These are phyloP conservation scores for Melampsora americana DNA, from an alignment of 1,284 basidiomycete genomes.

Conservation along the genomic window DNA sequence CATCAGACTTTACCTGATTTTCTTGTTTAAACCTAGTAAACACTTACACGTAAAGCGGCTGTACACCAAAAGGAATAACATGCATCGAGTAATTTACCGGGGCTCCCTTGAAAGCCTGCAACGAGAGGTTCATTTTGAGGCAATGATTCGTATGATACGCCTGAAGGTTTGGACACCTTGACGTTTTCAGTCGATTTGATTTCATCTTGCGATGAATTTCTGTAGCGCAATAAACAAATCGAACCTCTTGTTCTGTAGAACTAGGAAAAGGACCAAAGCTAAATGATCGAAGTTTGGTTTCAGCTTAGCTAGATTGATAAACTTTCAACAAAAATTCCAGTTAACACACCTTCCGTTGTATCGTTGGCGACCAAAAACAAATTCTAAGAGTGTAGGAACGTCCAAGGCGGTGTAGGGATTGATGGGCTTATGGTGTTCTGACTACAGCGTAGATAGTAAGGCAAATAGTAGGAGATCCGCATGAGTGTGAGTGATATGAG, in stretches of 20 bases:
- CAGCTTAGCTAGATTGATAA: not conserved
- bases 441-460: slow-evolving; percentile 59
- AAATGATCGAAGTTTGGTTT: not conserved
- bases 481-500: slow-evolving; percentile 75
- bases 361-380: slow-evolving; percentile 69
- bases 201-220: slow-evolving; percentile 52
- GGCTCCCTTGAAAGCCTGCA: slow-evolving; percentile 74
- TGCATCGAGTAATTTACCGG: slow-evolving; percentile 78
- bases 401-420: slow-evolving; percentile 59
- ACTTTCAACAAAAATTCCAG: slow-evolving; percentile 16
- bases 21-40: not conserved
- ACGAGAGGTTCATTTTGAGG: slow-evolving; percentile 46
- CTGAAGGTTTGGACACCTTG: not conserved
- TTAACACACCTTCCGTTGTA: slow-evolving; percentile 70
- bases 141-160: not conserved
- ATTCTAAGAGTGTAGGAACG: slow-evolving; percentile 60
- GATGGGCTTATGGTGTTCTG: slow-evolving; percentile 67
- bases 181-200: not conserved
- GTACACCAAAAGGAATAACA: slow-evolving; percentile 96
- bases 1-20: not conserved
- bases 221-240: slow-evolving; percentile 85
- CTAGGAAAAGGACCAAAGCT: slow-evolving; percentile 74
- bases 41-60: slow-evolving; percentile 66
- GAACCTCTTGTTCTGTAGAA: slow-evolving; percentile 67
- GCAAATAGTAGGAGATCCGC: slow-evolving; percentile 75